Conservation (phyloP, 2,329 filamentous ascomycete species). For the Paracoccidioides brasiliensis region DNA sequence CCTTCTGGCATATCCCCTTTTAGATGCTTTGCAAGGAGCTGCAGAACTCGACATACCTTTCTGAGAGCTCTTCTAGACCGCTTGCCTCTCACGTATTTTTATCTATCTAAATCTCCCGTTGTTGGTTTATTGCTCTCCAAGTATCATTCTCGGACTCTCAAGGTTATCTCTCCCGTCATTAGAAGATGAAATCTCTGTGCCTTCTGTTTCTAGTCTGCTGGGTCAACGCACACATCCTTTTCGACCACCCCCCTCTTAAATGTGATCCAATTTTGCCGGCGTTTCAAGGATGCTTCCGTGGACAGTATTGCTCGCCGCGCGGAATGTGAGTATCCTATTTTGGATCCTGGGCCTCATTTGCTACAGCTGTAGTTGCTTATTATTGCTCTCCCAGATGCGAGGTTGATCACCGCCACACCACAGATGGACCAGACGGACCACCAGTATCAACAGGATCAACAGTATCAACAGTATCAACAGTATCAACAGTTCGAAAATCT, state of each 20-base stretch:
- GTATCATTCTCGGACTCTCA: background rate
- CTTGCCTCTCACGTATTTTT: background rate
- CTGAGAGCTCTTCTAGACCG: background rate
- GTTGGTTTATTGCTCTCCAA: background rate
- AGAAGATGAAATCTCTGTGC: slow-evolving; percentile 7
- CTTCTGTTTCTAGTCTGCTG: background rate
- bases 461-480: background rate
- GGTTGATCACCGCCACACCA: background rate
- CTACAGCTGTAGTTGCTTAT: background rate
- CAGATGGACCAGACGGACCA: background rate
- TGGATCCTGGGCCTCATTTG: background rate
- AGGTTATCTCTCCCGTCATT: background rate
- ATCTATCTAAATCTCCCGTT: background rate
- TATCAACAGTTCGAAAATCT: background rate
- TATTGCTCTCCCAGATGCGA: background rate
- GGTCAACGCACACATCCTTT: slow-evolving; percentile 3
- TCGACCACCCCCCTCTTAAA: background rate
- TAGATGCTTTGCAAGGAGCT: background rate
- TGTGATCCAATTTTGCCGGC: slow-evolving; percentile 7
- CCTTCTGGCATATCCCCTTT: too few species aligned
- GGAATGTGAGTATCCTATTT: slow-evolving; percentile 4
- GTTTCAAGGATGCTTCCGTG: slow-evolving; percentile 8
- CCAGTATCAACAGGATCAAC: background rate
- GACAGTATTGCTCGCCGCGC: slow-evolving; percentile 7
- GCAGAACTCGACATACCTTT: background rate